Evolutionary conservation across 305 asterid genomes (phyloP).

Genomic region (Galium porrigens): DNA sequence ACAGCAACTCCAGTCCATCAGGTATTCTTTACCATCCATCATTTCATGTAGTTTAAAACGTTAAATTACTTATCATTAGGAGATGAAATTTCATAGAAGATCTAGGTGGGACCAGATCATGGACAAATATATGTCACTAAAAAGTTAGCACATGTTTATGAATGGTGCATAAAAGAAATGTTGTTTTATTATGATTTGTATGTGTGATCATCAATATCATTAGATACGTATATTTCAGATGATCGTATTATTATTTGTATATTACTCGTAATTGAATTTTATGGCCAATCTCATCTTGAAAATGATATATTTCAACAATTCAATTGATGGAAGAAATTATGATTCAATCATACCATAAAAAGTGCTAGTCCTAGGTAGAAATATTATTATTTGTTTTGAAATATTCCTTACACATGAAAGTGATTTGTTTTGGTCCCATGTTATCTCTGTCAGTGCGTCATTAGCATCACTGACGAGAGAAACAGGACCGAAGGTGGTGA

Average conservation of each 20-base stretch:
- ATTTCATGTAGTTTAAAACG: background rate
- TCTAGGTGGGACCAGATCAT: background rate
- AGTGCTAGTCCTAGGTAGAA: no score
- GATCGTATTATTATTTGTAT: no score
- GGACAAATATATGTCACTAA: background rate
- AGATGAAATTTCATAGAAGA: background rate
- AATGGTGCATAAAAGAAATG: no score
- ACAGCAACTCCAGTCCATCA: slow-evolving; percentile 79
- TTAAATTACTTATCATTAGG: background rate
- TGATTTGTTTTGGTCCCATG: background rate
- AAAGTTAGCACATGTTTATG: no score
- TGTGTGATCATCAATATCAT: no score
- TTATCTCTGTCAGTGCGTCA: slow-evolving; percentile 39
- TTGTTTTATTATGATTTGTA: no score
- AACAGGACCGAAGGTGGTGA: slow-evolving; percentile 83
- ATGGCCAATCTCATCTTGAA: background rate
- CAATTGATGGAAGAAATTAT: background rate
- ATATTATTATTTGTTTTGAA: background rate
- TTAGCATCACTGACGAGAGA: slow-evolving; percentile 81
- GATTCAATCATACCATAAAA: background rate
- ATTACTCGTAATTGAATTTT: no score
- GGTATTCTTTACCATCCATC: slow-evolving; percentile 19
- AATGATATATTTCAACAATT: background rate
- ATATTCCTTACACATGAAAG: background rate
- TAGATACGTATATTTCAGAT: no score